Percentiles rank a stretch among this genome's conserved stretches.
Conservation (phyloP, 2,329 filamentous ascomycete genomes). For the Cryphonectria parasitica region DNA sequence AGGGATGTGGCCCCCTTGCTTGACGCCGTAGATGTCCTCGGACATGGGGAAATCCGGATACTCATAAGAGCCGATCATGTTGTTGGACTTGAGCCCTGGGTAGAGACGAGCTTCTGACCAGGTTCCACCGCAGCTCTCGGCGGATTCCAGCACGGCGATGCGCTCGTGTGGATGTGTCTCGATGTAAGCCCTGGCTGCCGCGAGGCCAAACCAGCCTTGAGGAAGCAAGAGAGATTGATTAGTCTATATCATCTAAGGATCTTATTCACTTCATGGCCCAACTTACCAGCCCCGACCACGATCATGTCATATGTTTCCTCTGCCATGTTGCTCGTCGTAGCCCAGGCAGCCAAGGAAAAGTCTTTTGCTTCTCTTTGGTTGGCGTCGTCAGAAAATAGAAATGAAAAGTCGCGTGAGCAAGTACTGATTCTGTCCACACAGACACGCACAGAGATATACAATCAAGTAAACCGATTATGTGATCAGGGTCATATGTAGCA, state of each 20-base stretch:
- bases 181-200: constrained; percentile 55
- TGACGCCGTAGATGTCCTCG: constrained; percentile 46
- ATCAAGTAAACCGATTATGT: not conserved
- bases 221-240: not conserved
- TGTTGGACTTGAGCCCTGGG: constrained; percentile 66
- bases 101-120: constrained; percentile 65
- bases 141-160: constrained; percentile 55
- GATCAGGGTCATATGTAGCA: not conserved
- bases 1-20: constrained; percentile 41
- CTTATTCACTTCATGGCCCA: not conserved
- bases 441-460: not conserved
- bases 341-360: not conserved
- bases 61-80: constrained; percentile 65
- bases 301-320: constrained; percentile 22
- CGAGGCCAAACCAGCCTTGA: constrained; percentile 54
- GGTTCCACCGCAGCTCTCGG: constrained; percentile 58
- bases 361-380: not conserved
- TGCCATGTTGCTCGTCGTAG: constrained; percentile 13
- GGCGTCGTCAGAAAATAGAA: not conserved
- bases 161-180: constrained; percentile 52
- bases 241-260: not conserved
- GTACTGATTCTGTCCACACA: not conserved
- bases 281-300: constrained; percentile 29
- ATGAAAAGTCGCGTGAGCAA: not conserved
- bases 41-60: constrained; percentile 67